Evolutionary conservation across 805 yeast genomes (phyloP), one percentile per base, ranked within the genome.

Genomic region (Candida loeiensis): DNA sequence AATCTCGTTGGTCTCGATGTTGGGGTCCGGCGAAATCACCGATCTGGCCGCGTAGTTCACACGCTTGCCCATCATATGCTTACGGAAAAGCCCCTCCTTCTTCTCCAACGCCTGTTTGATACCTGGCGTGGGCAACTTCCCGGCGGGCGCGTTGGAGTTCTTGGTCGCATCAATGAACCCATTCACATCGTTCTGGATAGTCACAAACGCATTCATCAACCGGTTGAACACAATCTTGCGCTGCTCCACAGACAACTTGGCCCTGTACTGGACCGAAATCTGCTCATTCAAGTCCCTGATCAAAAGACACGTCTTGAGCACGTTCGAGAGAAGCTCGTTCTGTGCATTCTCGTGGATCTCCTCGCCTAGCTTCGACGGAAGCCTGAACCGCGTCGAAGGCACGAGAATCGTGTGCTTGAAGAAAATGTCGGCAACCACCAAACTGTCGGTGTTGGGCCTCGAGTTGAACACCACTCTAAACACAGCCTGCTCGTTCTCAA

Each of bases 1-100:
- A 59, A 93, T 91, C 66, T 93, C 96, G 60, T 90, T 88, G 11
- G 99, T 95, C 69, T 93, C 99, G 53, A 93, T 76, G 71, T 85
- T 93, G 42, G 99, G 99, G 69, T 93, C 99, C 4, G 98, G 98
- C 5, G 98, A 90, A 66, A 93, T 93, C 55, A 93, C 99, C 7
- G 99, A 91, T 69, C 99, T 88, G 37, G 99, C 99, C 39, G 98
- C 96, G 58, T 87, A 91, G 63, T 93, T 95, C 45, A 93, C 99
- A 73, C 99, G 89, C 74, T 93, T 93, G 61, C 99, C 99, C 99
- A 93, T 93, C 99, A 93, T 93, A 59, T 93, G 96, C 62, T 91
- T 93, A 73, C 99, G 80, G 74, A 93, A 93, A 49, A 91, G 73
- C 61, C 99, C 99, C 67, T 93, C 99, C 63, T 93, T 93, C 80